Evolutionary conservation across 495 filamentous ascomycete genomes (phyloP).

Genomic region (Penicillium odoratum): DNA sequence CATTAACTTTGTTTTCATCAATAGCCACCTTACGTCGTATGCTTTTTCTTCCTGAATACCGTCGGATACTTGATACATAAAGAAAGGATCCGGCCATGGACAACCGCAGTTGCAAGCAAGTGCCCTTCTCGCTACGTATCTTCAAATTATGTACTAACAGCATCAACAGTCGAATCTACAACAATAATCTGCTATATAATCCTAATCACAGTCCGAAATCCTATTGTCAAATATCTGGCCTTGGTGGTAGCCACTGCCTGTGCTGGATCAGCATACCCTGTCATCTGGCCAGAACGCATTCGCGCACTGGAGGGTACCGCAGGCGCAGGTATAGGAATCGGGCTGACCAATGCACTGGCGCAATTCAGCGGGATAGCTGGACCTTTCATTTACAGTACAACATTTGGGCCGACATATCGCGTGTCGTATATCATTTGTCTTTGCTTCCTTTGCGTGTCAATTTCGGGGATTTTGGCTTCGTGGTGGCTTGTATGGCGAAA

Average conservation of each 20-base stretch:
- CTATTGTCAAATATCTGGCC: constrained; percentile 39
- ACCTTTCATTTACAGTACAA: constrained; percentile 41
- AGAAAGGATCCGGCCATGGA: constrained; percentile 39
- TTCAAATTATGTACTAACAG: constrained; percentile 1
- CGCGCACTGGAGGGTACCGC: constrained; percentile 41
- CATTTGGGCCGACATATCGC: constrained; percentile 42
- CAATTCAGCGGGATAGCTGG: constrained; percentile 47
- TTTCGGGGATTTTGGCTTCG: constrained; percentile 33
- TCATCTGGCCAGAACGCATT: constrained; percentile 50
- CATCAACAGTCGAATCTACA: constrained; percentile 35
- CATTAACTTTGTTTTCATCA: no score
- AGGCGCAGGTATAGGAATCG: constrained; percentile 42
- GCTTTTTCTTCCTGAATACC: constrained; percentile 40
- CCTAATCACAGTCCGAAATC: constrained; percentile 39
- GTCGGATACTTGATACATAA: constrained; percentile 38
- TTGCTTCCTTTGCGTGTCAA: constrained; percentile 35
- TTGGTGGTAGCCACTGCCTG: constrained; percentile 41
- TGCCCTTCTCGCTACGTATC: not conserved
- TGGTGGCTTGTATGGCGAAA: constrained; percentile 36
- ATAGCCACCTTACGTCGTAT: constrained; percentile 42
- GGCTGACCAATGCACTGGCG: constrained; percentile 46
- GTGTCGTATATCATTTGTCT: constrained; percentile 41
- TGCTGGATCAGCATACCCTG: constrained; percentile 41
- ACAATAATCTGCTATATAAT: constrained; percentile 48
- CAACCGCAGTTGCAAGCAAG: constrained; percentile 39